Conservation (phyloP, 1,139 yeast genomes). For the Casaregolazyma lundiana region DNA sequence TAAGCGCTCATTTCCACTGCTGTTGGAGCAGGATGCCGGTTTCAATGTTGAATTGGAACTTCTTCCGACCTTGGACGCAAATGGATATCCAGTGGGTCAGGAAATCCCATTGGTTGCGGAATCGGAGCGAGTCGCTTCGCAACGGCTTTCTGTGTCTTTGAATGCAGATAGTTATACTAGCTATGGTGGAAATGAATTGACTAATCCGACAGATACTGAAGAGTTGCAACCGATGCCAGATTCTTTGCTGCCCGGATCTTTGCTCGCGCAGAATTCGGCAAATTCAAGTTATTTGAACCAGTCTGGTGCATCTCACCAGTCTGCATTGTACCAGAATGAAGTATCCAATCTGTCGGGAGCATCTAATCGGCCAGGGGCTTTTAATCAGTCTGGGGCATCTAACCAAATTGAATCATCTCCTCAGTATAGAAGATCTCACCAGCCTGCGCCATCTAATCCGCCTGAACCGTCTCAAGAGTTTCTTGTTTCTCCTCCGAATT, state of each 20-base stretch:
- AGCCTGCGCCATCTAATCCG: no score
- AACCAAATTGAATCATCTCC: no score
- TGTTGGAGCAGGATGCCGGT: neutral
- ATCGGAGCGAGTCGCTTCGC: no score
- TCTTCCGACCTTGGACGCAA: neutral
- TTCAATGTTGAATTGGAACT: constrained; percentile 4
- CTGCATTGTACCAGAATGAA: no score
- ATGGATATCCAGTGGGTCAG: neutral
- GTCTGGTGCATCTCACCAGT: neutral
- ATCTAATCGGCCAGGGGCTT: no score
- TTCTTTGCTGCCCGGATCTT: neutral
- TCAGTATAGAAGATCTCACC: no score
- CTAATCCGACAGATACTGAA: neutral
- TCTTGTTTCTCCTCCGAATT: neutral
- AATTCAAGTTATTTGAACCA: neutral
- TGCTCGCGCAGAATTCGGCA: neutral
- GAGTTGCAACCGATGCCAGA: neutral
- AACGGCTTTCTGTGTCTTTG: neutral
- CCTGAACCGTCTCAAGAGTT: neutral
- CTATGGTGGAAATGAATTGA: neutral
- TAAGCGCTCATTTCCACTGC: neutral
- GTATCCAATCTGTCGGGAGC: no score
- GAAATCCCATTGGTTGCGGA: no score
- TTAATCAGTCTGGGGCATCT: no score
- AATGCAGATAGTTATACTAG: neutral